A percentile compares a stretch with the other conserved stretches of the same genome.
phyloP scores from a whole-genome alignment of 2,329 filamentous ascomycete genomes.

The Aspergillus uvarum region DNA sequence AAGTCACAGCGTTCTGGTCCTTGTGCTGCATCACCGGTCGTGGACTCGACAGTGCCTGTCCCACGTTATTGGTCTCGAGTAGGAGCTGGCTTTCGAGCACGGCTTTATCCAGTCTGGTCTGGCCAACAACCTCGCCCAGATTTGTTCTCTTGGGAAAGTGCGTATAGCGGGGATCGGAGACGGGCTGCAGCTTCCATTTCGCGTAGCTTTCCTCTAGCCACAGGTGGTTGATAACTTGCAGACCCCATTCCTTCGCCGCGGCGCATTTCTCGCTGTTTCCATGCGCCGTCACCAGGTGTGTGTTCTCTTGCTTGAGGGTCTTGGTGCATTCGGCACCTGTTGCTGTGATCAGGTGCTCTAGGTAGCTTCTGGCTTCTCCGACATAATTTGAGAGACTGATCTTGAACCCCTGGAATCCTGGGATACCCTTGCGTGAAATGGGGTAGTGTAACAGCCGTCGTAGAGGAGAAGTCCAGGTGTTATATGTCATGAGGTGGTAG shows the following conservation, averaged over 20 bases:
- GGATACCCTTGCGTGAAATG: slow-evolving; percentile 70
- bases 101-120: slow-evolving; percentile 75
- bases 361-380: slow-evolving; percentile 86
- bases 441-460: slow-evolving; percentile 88
- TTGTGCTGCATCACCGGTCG: slow-evolving; percentile 37
- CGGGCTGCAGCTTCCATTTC: slow-evolving; percentile 72
- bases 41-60: slow-evolving; percentile 17
- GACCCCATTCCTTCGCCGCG: slow-evolving; percentile 88
- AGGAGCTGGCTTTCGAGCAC: slow-evolving; percentile 69
- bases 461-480: slow-evolving; percentile 83
- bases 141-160: slow-evolving; percentile 89
- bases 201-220: slow-evolving; percentile 98
- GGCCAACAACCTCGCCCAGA: slow-evolving; percentile 86
- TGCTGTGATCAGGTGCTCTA: slow-evolving; percentile 86
- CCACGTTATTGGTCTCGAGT: slow-evolving; percentile 36
- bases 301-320: slow-evolving; percentile 93
- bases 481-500: slow-evolving; percentile 84
- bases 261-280: slow-evolving; percentile 88
- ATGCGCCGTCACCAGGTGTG: slow-evolving; percentile 89
- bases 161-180: slow-evolving; percentile 73
- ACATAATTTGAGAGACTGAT: slow-evolving; percentile 97
- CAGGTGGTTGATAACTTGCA: slow-evolving; percentile 87
- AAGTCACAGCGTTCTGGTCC: slow-evolving; percentile 33
- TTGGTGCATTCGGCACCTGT: slow-evolving; percentile 88
- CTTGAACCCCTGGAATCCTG: slow-evolving; percentile 71